Conservation (phyloP, 208 protist genomes). For the Trypanosoma melophagium region DNA sequence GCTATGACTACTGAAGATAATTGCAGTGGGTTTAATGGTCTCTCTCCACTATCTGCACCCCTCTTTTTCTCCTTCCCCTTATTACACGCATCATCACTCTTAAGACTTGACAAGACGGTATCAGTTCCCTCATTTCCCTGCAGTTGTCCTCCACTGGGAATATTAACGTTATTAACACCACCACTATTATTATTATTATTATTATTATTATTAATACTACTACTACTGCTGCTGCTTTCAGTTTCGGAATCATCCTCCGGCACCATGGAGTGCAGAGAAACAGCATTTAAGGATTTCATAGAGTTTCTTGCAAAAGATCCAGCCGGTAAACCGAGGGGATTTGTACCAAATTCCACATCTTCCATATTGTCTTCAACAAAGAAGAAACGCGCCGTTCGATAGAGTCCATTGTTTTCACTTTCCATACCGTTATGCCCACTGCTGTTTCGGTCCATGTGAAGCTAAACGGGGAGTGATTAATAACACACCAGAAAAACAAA, state of each 20-base stretch:
- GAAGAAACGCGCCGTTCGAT: background rate
- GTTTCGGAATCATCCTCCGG: constrained; percentile 10
- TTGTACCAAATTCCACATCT: constrained; percentile 4
- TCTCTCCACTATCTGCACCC: background rate
- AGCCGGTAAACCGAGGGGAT: background rate
- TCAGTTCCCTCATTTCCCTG: background rate
- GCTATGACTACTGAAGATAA: background rate
- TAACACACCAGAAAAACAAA: no score
- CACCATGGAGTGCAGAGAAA: constrained; percentile 2
- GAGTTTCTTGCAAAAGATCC: background rate
- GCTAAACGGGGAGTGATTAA: no score
- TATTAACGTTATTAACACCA: background rate
- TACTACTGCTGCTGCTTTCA: constrained; percentile 10
- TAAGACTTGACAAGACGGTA: no score
- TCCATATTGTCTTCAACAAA: background rate
- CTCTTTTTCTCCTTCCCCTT: background rate
- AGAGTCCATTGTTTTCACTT: background rate
- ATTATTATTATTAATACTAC: background rate
- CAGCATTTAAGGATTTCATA: background rate
- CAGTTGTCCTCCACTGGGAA: background rate
- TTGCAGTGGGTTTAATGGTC: background rate
- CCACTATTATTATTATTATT: constrained; percentile 1
- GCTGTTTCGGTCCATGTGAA: background rate
- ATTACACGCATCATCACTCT: background rate
- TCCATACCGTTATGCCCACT: background rate